phyloP scores from a whole-genome alignment of 495 filamentous ascomycete genomes.

The Letharia lupina region DNA sequence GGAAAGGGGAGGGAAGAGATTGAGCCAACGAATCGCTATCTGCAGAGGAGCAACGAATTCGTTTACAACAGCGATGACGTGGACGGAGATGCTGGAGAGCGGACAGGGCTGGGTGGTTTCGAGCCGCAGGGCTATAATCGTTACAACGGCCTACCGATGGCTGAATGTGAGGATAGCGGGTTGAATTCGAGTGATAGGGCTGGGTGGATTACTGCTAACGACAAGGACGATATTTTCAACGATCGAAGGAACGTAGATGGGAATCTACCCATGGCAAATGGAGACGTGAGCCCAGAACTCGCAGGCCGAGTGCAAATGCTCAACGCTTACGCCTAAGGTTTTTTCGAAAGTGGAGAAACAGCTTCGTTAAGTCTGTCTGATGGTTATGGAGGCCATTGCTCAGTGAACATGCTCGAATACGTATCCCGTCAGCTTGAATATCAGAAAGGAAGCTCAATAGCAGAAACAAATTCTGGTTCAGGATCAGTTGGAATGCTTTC shows the following conservation, averaged over 20 bases:
- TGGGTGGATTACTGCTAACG: neutral
- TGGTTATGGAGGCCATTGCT: neutral
- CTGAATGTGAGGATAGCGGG: neutral
- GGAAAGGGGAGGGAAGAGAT: conserved; percentile 5
- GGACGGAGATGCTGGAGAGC: neutral
- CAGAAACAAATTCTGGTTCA: neutral
- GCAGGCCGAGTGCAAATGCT: conserved; percentile 6
- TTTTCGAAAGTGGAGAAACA: neutral
- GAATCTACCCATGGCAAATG: neutral
- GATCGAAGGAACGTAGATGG: neutral
- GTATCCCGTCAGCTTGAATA: neutral
- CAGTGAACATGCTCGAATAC: neutral
- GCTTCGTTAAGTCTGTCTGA: neutral
- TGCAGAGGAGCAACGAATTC: conserved; percentile 7
- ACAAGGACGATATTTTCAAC: conserved; percentile 11
- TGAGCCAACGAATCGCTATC: neutral
- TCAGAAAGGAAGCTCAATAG: neutral
- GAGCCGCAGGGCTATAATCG: conserved; percentile 2
- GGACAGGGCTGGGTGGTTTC: neutral
- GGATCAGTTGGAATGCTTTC: neutral
- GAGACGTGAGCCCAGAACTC: conserved; percentile 7
- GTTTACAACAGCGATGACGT: conserved; percentile 13
- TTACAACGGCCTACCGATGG: neutral
- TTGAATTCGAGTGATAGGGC: neutral
- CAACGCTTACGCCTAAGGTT: neutral